Conservation (phyloP, 768 basidiomycete species). For the Cyclocybe aegerita region DNA sequence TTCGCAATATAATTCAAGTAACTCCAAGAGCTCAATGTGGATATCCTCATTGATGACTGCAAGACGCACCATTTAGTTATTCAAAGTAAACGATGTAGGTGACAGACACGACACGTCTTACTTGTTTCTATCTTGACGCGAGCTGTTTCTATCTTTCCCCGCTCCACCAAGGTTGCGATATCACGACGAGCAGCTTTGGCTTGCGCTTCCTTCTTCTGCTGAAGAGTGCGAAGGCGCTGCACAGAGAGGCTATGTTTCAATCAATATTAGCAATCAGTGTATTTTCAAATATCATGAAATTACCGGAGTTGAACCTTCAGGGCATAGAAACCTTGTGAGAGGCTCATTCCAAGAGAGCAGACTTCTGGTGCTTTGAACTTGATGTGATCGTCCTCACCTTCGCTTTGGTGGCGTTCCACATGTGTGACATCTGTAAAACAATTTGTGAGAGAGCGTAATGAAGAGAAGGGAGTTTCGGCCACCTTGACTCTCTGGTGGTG, state of each 20-base stretch:
- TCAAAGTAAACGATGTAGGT: constrained; percentile 1
- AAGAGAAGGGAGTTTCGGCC: too few relatives aligned
- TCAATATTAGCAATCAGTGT: neutral
- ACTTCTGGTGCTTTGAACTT: too few relatives aligned
- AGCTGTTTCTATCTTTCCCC: constrained; percentile 81
- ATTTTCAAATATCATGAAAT: neutral
- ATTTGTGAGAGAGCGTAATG: neutral
- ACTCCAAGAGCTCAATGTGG: constrained; percentile 83
- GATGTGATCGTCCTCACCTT: constrained; percentile 22
- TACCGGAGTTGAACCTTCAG: constrained; percentile 46
- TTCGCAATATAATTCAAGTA: constrained; percentile 94
- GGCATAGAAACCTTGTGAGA: constrained; percentile 5
- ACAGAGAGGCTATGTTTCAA: constrained; percentile 63
- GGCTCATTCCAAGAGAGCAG: neutral
- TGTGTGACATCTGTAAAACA: constrained; percentile 11
- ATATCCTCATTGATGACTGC: constrained; percentile 84
- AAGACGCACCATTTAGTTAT: neutral
- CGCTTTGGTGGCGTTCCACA: constrained; percentile 30
- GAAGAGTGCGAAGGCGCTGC: constrained; percentile 79
- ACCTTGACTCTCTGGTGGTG: too few relatives aligned
- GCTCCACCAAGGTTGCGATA: constrained; percentile 77
- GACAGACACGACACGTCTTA: constrained; percentile 36
- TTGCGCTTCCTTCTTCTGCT: constrained; percentile 92
- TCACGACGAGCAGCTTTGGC: constrained; percentile 69
- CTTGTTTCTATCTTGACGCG: constrained; percentile 83